These are phyloP conservation scores for Annona cherimola DNA, from an alignment of 164 flowering plant genomes.

Conservation along the genomic window DNA sequence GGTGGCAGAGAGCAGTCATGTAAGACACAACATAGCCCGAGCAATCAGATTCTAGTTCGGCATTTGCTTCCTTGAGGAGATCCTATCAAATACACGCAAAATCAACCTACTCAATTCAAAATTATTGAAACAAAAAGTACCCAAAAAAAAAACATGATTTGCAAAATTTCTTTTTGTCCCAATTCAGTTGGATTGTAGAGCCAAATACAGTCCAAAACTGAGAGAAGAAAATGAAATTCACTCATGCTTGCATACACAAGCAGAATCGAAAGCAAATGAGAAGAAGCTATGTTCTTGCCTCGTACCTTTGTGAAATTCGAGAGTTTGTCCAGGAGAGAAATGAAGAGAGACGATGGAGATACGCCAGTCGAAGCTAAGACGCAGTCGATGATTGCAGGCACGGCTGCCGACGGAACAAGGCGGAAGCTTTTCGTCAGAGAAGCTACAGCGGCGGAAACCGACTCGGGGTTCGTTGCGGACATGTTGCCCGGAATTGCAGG, in stretches of 20 bases:
- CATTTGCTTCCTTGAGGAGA: slow-evolving; percentile 21
- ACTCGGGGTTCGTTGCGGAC: slow-evolving; percentile 7
- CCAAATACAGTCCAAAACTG: not conserved
- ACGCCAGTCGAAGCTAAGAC: slow-evolving; percentile 45
- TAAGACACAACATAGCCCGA: slow-evolving; percentile 35
- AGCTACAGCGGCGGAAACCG: slow-evolving; percentile 29
- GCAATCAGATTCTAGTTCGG: slow-evolving; percentile 22
- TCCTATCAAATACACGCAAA: slow-evolving; percentile 26
- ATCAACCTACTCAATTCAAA: not conserved
- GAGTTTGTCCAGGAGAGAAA: slow-evolving; percentile 46
- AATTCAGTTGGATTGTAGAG: not conserved
- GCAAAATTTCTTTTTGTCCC: too few relatives aligned
- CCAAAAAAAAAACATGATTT: not conserved
- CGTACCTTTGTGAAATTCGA: slow-evolving; percentile 35
- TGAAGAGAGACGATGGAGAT: slow-evolving; percentile 51
- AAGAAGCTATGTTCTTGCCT: not conserved
- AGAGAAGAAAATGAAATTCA: not conserved
- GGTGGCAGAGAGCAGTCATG: slow-evolving; percentile 50
- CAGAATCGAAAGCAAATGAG: not conserved
- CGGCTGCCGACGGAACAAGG: slow-evolving; percentile 51
- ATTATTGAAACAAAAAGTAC: not conserved
- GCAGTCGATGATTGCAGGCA: slow-evolving; percentile 74
- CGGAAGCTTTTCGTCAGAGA: slow-evolving; percentile 51
- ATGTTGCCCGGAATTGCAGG: slow-evolving; percentile 3
- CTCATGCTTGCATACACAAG: not conserved